phyloP scores from a whole-genome alignment of 306 rosid species.

The Trifolium repens region DNA sequence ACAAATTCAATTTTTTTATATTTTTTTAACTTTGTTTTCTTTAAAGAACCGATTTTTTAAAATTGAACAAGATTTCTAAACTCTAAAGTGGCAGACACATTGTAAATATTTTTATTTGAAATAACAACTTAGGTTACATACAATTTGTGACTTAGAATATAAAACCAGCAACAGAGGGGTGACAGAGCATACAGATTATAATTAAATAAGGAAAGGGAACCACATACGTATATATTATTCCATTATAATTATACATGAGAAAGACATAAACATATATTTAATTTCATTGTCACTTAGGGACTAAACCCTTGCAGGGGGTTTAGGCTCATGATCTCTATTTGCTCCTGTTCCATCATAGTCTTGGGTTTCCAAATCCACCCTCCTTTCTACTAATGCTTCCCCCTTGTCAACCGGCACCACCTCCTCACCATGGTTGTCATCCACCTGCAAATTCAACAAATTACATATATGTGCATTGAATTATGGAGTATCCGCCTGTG shows the following conservation, averaged over 20 bases:
- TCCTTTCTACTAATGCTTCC: conserved; percentile 35
- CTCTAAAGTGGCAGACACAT: too few relatives aligned
- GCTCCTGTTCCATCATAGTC: conserved; percentile 61
- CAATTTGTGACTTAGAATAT: neutral
- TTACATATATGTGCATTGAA: too few relatives aligned
- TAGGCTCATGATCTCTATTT: conserved; percentile 56
- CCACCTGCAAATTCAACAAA: conserved; percentile 26
- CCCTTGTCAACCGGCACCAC: conserved; percentile 2
- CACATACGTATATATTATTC: neutral
- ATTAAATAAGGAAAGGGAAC: neutral
- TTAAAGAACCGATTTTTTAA: too few relatives aligned
- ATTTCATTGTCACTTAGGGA: conserved; percentile 2
- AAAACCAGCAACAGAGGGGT: neutral
- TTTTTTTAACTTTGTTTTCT: too few relatives aligned
- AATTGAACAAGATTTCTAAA: too few relatives aligned
- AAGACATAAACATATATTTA: neutral
- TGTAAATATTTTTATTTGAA: neutral
- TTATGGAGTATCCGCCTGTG: too few relatives aligned
- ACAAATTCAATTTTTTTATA: too few relatives aligned
- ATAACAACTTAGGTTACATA: neutral
- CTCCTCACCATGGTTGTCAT: conserved; percentile 28
- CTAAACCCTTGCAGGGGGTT: conserved; percentile 46
- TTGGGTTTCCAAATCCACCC: conserved; percentile 48
- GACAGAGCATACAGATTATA: neutral
- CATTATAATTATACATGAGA: neutral